Evolutionary conservation across 2,329 filamentous ascomycete species (phyloP).

Genomic region (Incumbomyces delicatus): DNA sequence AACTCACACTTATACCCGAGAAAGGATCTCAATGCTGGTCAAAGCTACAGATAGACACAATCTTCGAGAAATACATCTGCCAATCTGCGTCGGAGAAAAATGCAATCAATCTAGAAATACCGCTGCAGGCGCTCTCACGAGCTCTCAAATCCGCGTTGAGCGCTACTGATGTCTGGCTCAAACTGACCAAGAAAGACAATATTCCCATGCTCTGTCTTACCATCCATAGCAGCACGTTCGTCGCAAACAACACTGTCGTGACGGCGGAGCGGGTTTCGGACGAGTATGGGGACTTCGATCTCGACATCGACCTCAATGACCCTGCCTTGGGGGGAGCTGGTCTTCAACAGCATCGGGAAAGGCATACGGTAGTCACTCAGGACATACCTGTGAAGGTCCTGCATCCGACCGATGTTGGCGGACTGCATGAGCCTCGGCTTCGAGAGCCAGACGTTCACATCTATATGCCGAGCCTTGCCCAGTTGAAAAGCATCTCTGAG

Average conservation of each 20-base stretch:
- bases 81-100: conserved; percentile 75
- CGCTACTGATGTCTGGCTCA: conserved; percentile 70
- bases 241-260: conserved; percentile 39
- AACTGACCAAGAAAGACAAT: conserved; percentile 86
- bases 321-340: conserved; percentile 32
- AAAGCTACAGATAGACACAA: conserved; percentile 59
- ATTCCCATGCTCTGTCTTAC: conserved; percentile 81
- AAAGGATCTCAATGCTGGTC: conserved; percentile 95
- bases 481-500: conserved; percentile 89
- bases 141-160: conserved; percentile 83
- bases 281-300: conserved; percentile 17
- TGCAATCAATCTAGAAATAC: conserved; percentile 92
- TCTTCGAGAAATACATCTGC: conserved; percentile 84
- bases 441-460: conserved; percentile 92
- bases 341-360: conserved; percentile 54
- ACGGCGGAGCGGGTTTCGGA: conserved; percentile 24
- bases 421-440: conserved; percentile 84
- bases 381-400: conserved; percentile 93
- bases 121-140: conserved; percentile 74
- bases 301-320: conserved; percentile 32
- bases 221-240: conserved; percentile 65
- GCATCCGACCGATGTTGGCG: conserved; percentile 71
- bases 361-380: conserved; percentile 87
- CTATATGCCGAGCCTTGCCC: conserved; percentile 71
- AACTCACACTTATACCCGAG: conserved; percentile 92